Percentiles rank a stretch among this genome's conserved stretches.
phyloP scores from a whole-genome alignment of 495 filamentous ascomycete genomes.

The Bryoglossum gracile region DNA sequence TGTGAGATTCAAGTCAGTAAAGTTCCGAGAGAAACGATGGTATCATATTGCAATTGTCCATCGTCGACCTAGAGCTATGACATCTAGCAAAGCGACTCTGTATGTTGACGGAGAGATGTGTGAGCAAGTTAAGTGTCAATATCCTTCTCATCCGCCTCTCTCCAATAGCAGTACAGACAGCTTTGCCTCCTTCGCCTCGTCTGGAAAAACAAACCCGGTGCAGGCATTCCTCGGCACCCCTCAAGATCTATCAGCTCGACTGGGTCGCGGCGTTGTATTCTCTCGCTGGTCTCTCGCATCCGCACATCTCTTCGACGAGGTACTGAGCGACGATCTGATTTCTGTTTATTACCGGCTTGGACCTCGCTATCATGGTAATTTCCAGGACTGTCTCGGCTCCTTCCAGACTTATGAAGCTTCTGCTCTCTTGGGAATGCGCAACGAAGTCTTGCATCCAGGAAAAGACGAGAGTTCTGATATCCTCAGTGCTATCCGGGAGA shows the following conservation, averaged over 20 bases:
- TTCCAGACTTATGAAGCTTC: constrained; percentile 98
- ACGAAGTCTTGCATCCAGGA: constrained; percentile 84
- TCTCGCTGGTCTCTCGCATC: constrained; percentile 85
- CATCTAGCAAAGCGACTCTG: constrained; percentile 74
- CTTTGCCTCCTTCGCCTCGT: constrained; percentile 49
- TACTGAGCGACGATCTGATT: constrained; percentile 84
- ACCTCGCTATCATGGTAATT: constrained; percentile 86
- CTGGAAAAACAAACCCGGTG: constrained; percentile 54
- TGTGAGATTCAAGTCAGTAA: constrained; percentile 79
- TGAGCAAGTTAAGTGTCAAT: constrained; percentile 83
- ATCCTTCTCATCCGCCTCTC: constrained; percentile 63
- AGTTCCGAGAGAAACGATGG: constrained; percentile 70
- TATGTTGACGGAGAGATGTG: constrained; percentile 91
- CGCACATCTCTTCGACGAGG: constrained; percentile 80
- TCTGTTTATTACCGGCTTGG: constrained; percentile 87
- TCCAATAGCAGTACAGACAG: constrained; percentile 52
- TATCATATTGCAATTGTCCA: constrained; percentile 90
- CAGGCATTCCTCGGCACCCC: constrained; percentile 94
- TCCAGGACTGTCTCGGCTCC: constrained; percentile 90
- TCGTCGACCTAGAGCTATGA: constrained; percentile 57
- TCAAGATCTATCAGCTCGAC: constrained; percentile 73
- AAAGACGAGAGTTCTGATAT: constrained; percentile 93
- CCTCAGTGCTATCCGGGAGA: constrained; percentile 73
- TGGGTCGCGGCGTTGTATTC: constrained; percentile 66
- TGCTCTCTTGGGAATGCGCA: constrained; percentile 79